These are phyloP conservation scores for Fusarium virguliforme DNA, from an alignment of 2,329 filamentous ascomycete genomes.

Conservation along the genomic window DNA sequence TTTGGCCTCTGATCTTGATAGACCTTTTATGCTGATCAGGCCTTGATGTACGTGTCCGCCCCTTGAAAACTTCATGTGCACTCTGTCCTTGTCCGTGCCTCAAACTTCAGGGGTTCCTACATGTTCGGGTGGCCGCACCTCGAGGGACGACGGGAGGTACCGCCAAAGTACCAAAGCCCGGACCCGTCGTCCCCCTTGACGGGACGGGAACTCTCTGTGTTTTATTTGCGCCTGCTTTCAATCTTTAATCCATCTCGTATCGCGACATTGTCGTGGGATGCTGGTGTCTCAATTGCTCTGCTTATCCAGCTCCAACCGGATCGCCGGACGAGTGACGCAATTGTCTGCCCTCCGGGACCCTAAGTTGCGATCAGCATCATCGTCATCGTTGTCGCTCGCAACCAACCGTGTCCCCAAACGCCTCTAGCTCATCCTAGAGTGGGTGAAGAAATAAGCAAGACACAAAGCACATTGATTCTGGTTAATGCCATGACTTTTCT, in stretches of 20 bases:
- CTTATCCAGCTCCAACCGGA: neutral
- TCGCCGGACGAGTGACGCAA: slow-evolving; percentile 39
- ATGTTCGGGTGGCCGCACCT: slow-evolving; percentile 31
- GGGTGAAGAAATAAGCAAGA: too few relatives aligned
- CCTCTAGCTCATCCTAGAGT: slow-evolving; percentile 12
- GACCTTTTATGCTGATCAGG: neutral
- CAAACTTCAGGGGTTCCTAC: slow-evolving; percentile 42
- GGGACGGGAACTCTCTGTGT: slow-evolving; percentile 35
- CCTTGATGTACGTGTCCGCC: slow-evolving; percentile 9
- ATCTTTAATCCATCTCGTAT: slow-evolving; percentile 7
- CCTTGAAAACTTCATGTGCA: slow-evolving; percentile 19
- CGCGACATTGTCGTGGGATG: neutral
- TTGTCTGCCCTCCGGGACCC: slow-evolving; percentile 31
- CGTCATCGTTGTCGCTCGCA: slow-evolving; percentile 36
- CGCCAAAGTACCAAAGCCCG: slow-evolving; percentile 32
- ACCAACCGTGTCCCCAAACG: slow-evolving; percentile 19
- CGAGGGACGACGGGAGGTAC: slow-evolving; percentile 30
- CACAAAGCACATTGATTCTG: too few relatives aligned
- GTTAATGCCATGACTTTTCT: too few relatives aligned
- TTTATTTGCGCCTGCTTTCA: slow-evolving; percentile 10
- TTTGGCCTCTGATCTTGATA: neutral
- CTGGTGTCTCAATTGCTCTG: neutral
- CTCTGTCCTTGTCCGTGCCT: slow-evolving; percentile 29
- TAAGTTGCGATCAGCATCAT: slow-evolving; percentile 38
- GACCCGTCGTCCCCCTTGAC: slow-evolving; percentile 20